Evolutionary conservation across 805 yeast genomes (phyloP).

Genomic region (Spathaspora gorwiae): DNA sequence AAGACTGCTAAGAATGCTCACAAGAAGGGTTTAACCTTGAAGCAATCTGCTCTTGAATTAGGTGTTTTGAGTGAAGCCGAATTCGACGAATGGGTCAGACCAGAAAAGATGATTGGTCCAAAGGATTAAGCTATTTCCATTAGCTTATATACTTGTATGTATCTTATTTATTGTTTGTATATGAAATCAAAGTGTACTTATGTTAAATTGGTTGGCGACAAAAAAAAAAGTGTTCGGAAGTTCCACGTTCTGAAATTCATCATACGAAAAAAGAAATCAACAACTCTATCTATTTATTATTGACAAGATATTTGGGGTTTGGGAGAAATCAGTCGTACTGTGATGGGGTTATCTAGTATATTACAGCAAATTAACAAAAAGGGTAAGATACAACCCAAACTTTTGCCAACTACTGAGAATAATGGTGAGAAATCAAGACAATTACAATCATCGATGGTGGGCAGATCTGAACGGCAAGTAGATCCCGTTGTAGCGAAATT

Average conservation of each 20-base stretch:
- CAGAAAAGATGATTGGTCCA: conserved; percentile 98
- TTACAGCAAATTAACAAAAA: conserved; percentile 28
- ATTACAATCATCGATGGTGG: neutral
- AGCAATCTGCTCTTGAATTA: conserved; percentile 89
- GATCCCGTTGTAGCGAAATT: conserved; percentile 72
- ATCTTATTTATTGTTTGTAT: neutral
- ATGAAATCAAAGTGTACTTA: neutral
- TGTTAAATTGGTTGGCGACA: too few relatives aligned
- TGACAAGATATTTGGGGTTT: too few relatives aligned
- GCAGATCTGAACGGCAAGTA: neutral
- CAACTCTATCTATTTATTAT: too few relatives aligned
- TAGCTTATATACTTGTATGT: neutral
- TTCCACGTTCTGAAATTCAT: too few relatives aligned
- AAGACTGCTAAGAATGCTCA: conserved; percentile 98
- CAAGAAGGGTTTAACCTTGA: conserved; percentile 93
- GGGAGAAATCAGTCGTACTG: neutral
- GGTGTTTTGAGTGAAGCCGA: conserved; percentile 79
- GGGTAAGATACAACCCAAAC: conserved; percentile 16
- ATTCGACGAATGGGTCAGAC: conserved; percentile 95
- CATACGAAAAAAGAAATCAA: too few relatives aligned
- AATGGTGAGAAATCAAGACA: neutral
- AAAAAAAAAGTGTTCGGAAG: too few relatives aligned
- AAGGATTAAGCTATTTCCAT: conserved; percentile 35
- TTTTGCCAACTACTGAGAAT: neutral
- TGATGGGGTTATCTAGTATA: conserved; percentile 21